These are phyloP conservation scores for Ogataea methanolica DNA, from an alignment of 805 yeast genomes.

Conservation along the genomic window DNA sequence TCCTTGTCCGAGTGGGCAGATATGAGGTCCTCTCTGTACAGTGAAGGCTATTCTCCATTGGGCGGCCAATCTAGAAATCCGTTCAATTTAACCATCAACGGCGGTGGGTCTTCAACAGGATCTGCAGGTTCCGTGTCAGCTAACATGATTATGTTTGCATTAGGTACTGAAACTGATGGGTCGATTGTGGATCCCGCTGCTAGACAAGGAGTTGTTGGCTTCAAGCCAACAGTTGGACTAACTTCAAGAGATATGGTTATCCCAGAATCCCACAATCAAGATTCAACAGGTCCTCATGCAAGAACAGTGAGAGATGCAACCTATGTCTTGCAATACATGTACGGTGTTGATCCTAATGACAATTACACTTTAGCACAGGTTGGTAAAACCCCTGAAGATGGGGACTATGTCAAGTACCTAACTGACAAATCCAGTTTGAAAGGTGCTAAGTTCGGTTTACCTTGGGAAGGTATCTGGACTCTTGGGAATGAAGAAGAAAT, in stretches of 20 bases:
- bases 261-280: constrained; percentile 29
- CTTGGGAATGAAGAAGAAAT: constrained; percentile 12
- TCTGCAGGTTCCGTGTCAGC: constrained; percentile 27
- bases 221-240: constrained; percentile 28
- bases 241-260: constrained; percentile 26
- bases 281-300: constrained; percentile 25
- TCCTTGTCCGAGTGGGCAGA: constrained; percentile 30
- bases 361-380: constrained; percentile 23
- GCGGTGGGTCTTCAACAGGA: constrained; percentile 28
- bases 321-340: constrained; percentile 26
- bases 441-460: constrained; percentile 28
- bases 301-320: constrained; percentile 27
- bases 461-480: constrained; percentile 28
- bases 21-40: constrained; percentile 23
- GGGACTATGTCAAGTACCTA: constrained; percentile 23
- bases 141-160: constrained; percentile 25
- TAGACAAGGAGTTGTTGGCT: constrained; percentile 25
- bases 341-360: constrained; percentile 25
- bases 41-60: constrained; percentile 27
- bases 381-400: constrained; percentile 26
- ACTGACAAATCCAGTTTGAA: constrained; percentile 22
- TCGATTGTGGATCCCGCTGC: constrained; percentile 26
- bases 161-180: constrained; percentile 30
- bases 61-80: constrained; percentile 28
- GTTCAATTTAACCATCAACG: constrained; percentile 24